phyloP scores from a whole-genome alignment of 108 stramenopile genomes.

The Nitzschia sp. region DNA sequence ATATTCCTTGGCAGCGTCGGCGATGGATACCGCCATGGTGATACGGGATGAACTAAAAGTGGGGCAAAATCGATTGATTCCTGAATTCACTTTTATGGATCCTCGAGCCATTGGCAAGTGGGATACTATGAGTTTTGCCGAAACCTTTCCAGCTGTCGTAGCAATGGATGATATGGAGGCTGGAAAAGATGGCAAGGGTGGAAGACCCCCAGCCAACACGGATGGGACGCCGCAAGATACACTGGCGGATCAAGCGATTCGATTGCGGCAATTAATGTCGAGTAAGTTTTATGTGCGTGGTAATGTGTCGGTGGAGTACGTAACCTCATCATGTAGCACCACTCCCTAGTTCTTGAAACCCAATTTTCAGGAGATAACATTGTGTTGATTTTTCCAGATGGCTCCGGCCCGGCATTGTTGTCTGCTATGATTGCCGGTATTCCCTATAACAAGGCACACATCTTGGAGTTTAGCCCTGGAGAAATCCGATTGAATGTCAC shows the following conservation, averaged over 20 bases:
- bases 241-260: constrained; percentile 64
- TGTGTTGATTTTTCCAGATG: constrained; percentile 76
- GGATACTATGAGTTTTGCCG: constrained; percentile 54
- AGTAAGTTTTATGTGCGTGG: too few species aligned
- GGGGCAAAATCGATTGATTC: constrained; percentile 74
- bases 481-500: constrained; percentile 66
- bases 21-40: constrained; percentile 64
- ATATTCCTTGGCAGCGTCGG: constrained; percentile 65
- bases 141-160: constrained; percentile 62
- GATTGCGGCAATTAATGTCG: constrained; percentile 69
- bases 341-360: constrained; percentile 57
- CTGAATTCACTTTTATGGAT: constrained; percentile 85
- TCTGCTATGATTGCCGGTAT: constrained; percentile 78
- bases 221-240: constrained; percentile 85
- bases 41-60: constrained; percentile 56
- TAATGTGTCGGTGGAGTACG: too few species aligned
- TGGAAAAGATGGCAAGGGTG: constrained; percentile 54
- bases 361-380: constrained; percentile 77
- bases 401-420: constrained; percentile 72
- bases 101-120: constrained; percentile 74
- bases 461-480: constrained; percentile 63
- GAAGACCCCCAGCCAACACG: constrained; percentile 65
- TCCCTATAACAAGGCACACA: constrained; percentile 63
- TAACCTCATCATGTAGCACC: too few species aligned
- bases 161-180: constrained; percentile 74